Evolutionary conservation across 768 basidiomycete genomes (phyloP), one percentile per base, ranked within the genome.

Genomic region (Vararia minispora): DNA sequence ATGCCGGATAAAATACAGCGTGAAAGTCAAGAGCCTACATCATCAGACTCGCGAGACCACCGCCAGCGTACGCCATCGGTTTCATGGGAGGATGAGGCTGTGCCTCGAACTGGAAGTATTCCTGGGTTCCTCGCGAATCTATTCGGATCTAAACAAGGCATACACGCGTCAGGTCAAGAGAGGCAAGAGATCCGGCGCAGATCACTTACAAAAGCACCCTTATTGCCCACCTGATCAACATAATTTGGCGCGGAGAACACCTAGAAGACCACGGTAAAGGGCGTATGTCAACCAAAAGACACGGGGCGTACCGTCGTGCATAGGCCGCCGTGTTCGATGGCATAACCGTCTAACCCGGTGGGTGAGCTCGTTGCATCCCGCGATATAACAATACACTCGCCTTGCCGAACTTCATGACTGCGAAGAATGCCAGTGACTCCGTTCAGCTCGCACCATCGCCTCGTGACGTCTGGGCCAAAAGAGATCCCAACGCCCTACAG

Each of bases 211-310:
- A 82, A 92, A 43, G 90, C 90, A 8, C 84, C 91, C 60, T 88
- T 90, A 61, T 94, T 94, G 5, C 86, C 84, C 3, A 71, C 78
- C 53, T 90, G 85, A 60, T 94, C 90, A 20, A 89, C 84, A 50
- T 92, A 91, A 57, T 98, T 97, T 3, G 94, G 94, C 27, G 94
- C 92, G 31, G 86, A 90, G 58, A 91, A 92, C 6, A 89, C 83
- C 84, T 86, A 45, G 43, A 40, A 43, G 37, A 29, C 30, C 16
- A 23, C 22, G 26, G 10, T 28, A 48, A 33, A 42, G 43, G 30
- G 18, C 45, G 16, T 33, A 26, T 36, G 43, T 41, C 41, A 52
- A 53, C 3, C 14, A 36, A 7, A 40, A 6, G 21, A 36, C n/a
- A 14, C 24, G 22, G 21, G 16, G 30, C 10, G 31, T 27, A 49